Conservation (phyloP, 495 filamentous ascomycete species). For the Jackrogersella minutella region DNA sequence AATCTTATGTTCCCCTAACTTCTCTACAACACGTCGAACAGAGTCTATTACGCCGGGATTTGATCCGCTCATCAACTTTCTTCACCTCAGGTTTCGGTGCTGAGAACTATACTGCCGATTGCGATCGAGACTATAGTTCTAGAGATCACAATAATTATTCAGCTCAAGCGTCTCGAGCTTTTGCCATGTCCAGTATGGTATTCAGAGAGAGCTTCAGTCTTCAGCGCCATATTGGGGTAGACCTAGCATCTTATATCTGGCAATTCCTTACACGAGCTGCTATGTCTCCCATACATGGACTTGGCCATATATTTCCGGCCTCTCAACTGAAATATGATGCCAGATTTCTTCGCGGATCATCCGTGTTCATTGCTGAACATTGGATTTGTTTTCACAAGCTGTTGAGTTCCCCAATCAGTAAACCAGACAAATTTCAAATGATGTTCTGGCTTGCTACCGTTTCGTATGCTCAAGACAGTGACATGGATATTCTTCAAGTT, state of each 20-base stretch:
- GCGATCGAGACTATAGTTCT: conserved; percentile 47
- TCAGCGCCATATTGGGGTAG: background rate
- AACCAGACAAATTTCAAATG: conserved; percentile 47
- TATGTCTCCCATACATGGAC: background rate
- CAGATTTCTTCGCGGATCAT: conserved; percentile 18
- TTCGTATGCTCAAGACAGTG: conserved; percentile 39
- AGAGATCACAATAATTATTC: conserved; percentile 37
- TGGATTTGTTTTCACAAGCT: conserved; percentile 51
- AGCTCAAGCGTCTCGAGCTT: conserved; percentile 5
- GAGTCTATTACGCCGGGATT: conserved; percentile 51
- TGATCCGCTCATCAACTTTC: conserved; percentile 58
- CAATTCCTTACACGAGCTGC: background rate
- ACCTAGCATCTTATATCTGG: background rate
- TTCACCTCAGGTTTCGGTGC: conserved; percentile 62
- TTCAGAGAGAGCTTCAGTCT: background rate
- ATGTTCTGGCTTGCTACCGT: conserved; percentile 59
- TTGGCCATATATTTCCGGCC: background rate
- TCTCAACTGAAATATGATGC: conserved; percentile 26
- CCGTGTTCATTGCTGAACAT: conserved; percentile 29
- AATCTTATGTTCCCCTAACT: background rate
- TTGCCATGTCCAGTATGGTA: conserved; percentile 19
- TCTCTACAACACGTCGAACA: background rate
- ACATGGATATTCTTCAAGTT: conserved; percentile 48
- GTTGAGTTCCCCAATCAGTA: conserved; percentile 24
- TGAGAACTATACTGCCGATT: conserved; percentile 50